These are phyloP conservation scores for Mrakia blollopis DNA, from an alignment of 768 basidiomycete genomes.

Conservation along the genomic window DNA sequence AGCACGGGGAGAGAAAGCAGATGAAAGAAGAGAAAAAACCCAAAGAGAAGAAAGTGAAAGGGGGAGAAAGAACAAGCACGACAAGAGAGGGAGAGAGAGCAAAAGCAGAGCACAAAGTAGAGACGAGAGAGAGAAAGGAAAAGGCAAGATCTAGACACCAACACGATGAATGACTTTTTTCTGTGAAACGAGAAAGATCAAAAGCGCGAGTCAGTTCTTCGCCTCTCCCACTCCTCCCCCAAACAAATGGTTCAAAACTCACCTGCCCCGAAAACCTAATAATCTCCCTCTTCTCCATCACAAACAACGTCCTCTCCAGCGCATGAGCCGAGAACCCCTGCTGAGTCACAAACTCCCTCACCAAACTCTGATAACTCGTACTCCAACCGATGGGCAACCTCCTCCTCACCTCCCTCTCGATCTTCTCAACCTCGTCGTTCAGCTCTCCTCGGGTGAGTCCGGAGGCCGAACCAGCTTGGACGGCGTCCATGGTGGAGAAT, in stretches of 20 bases:
- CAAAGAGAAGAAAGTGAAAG: no score
- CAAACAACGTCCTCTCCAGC: conserved; percentile 80
- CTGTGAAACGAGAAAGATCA: conserved; percentile 38
- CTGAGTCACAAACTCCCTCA: conserved; percentile 86
- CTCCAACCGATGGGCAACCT: conserved; percentile 72
- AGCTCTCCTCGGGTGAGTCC: conserved; percentile 85
- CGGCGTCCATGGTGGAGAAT: conserved; percentile 98
- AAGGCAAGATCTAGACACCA: conserved; percentile 37
- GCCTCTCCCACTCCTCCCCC: not conserved
- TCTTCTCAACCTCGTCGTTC: conserved; percentile 85
- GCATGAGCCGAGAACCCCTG: conserved; percentile 83
- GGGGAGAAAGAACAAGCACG: not conserved
- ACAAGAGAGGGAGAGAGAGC: not conserved
- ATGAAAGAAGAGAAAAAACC: no score
- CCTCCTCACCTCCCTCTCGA: conserved; percentile 47
- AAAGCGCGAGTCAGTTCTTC: not conserved
- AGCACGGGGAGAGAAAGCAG: no score
- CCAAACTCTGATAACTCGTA: conserved; percentile 88
- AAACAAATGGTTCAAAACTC: conserved; percentile 12
- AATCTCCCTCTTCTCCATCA: conserved; percentile 94
- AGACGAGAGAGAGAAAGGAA: not conserved
- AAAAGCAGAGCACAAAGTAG: not conserved
- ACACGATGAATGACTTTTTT: conserved; percentile 56
- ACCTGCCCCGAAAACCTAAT: conserved; percentile 77
- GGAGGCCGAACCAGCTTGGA: conserved; percentile 86